Conservation (phyloP, 805 yeast species). For the Ogataea sp. region DNA sequence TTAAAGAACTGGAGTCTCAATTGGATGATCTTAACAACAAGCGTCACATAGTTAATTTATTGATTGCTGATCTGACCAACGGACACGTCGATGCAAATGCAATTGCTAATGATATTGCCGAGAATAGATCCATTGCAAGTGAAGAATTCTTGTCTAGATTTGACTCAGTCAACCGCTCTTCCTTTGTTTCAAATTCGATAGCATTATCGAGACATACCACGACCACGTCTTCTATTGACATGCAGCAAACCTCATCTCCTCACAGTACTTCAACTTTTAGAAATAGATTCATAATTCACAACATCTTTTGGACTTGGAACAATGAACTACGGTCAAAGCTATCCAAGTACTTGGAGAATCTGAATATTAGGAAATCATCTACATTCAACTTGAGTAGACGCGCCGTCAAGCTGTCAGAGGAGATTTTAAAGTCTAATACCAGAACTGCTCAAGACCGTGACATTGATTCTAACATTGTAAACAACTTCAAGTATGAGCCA, state of each 20-base stretch:
- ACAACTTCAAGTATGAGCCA: constrained; percentile 11
- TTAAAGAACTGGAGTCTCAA: constrained; percentile 16
- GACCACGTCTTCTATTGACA: neutral
- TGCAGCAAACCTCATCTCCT: constrained; percentile 12
- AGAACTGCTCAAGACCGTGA: neutral
- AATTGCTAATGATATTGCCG: constrained; percentile 16
- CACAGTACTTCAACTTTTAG: constrained; percentile 25
- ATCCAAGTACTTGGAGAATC: constrained; percentile 40
- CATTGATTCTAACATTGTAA: neutral
- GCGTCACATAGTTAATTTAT: constrained; percentile 13
- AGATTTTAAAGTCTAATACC: constrained; percentile 4
- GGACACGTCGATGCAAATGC: constrained; percentile 18
- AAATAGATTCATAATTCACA: constrained; percentile 72
- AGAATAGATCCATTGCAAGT: constrained; percentile 13
- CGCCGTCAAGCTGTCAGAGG: constrained; percentile 24
- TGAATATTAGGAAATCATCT: constrained; percentile 17
- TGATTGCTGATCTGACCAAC: constrained; percentile 15
- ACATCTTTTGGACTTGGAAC: constrained; percentile 73
- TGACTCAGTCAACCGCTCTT: neutral
- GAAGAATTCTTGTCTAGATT: neutral
- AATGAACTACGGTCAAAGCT: constrained; percentile 55
- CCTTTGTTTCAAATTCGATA: constrained; percentile 6
- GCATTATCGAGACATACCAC: constrained; percentile 7
- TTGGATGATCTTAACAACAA: constrained; percentile 25
- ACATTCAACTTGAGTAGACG: constrained; percentile 22